phyloP scores from a whole-genome alignment of 345 rosid genomes.

The Microcos paniculata region DNA sequence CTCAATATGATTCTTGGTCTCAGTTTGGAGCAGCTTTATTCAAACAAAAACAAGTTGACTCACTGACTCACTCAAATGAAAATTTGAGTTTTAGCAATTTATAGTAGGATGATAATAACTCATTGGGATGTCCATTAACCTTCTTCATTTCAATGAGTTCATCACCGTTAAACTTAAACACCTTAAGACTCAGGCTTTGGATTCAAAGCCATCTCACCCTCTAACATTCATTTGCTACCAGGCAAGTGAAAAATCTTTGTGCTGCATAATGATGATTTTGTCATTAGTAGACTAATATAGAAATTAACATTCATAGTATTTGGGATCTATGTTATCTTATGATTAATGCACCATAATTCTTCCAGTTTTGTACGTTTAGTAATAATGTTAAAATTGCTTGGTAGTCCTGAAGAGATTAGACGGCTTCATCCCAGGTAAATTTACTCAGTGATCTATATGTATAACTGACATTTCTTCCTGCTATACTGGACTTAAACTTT shows the following conservation, averaged over 20 bases:
- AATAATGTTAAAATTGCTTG: constrained; percentile 57
- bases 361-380: constrained; percentile 77
- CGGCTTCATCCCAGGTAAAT: constrained; percentile 77
- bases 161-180: no score
- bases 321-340: not conserved
- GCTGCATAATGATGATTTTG: not conserved
- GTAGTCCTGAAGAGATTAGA: constrained; percentile 51
- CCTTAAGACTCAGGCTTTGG: no score
- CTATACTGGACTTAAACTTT: constrained; percentile 17
- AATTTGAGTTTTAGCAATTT: not conserved
- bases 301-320: not conserved
- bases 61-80: no score
- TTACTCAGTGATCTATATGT: not conserved
- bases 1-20: constrained; percentile 13
- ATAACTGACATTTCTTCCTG: not conserved
- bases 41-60: constrained; percentile 77
- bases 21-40: constrained; percentile 88
- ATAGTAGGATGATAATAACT: not conserved
- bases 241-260: not conserved
- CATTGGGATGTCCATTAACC: not conserved
- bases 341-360: constrained; percentile 17
- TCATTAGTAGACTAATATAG: not conserved
- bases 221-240: not conserved
- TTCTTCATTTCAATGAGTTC: not conserved
- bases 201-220: not conserved